A percentile compares a stretch with the other conserved stretches of the same genome.
Evolutionary conservation across 2,329 filamentous ascomycete species (phyloP).

Genomic region (Pseudopyricularia javanii): DNA sequence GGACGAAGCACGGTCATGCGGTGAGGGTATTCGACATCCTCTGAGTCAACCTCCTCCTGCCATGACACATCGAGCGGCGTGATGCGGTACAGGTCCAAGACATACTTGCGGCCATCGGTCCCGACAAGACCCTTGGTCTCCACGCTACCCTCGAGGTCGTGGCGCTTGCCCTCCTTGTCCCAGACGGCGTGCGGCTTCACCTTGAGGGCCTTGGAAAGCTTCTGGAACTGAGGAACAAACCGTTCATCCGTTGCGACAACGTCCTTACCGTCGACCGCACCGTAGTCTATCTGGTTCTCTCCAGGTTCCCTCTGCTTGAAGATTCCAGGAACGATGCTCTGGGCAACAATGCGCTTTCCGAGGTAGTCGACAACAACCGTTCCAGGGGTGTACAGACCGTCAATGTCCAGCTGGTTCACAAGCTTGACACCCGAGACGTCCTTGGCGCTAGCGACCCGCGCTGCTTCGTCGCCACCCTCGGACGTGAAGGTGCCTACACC

Average conservation of each 20-base stretch:
- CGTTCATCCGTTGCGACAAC: slow-evolving; percentile 81
- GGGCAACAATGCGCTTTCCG: slow-evolving; percentile 90
- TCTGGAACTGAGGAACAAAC: slow-evolving; percentile 74
- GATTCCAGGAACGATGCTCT: slow-evolving; percentile 96
- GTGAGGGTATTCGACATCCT: slow-evolving; percentile 63
- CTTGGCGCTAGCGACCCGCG: slow-evolving; percentile 89
- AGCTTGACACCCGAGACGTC: slow-evolving; percentile 88
- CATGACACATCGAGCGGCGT: slow-evolving; percentile 84
- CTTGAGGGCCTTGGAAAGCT: slow-evolving; percentile 79
- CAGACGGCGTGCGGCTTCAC: slow-evolving; percentile 94
- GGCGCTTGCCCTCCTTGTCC: slow-evolving; percentile 88
- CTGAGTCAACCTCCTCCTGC: slow-evolving; percentile 59
- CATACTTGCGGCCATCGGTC: slow-evolving; percentile 92
- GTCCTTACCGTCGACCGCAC: slow-evolving; percentile 94
- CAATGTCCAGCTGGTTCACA: slow-evolving; percentile 94
- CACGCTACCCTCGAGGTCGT: slow-evolving; percentile 88
- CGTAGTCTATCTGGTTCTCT: slow-evolving; percentile 98
- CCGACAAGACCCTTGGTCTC: slow-evolving; percentile 97
- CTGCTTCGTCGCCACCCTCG: slow-evolving; percentile 93
- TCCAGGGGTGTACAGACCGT: slow-evolving; percentile 85
- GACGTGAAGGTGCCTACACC: slow-evolving; percentile 94
- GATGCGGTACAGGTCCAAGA: slow-evolving; percentile 91
- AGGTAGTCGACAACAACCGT: slow-evolving; percentile 96
- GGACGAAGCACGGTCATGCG: slow-evolving; percentile 89
- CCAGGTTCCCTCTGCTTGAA: slow-evolving; percentile 97